Evolutionary conservation across 78 protist genomes (phyloP).

Genomic region (Dictyostelium brefeldianum): DNA sequence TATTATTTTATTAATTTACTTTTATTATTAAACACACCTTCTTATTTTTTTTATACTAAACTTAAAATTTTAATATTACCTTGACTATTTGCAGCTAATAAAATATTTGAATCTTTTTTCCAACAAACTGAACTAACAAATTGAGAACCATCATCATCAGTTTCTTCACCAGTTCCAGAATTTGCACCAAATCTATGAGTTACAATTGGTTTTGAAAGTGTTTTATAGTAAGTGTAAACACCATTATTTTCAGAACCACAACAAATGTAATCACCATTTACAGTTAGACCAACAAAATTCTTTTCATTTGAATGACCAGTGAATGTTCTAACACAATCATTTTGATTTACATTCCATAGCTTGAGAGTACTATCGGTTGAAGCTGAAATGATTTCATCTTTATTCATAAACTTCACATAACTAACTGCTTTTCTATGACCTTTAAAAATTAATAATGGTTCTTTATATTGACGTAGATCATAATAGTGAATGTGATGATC

Average conservation of each 20-base stretch:
- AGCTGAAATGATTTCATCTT: constrained; percentile 83
- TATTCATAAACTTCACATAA: constrained; percentile 85
- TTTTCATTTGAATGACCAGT: constrained; percentile 89
- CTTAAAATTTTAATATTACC: constrained; percentile 81
- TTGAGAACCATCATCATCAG: constrained; percentile 87
- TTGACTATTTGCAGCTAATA: constrained; percentile 84
- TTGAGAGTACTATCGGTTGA: constrained; percentile 83
- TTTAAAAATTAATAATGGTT: constrained; percentile 69
- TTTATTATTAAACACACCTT: background rate
- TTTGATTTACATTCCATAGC: constrained; percentile 56
- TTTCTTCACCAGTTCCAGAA: constrained; percentile 81
- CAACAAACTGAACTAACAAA: constrained; percentile 88
- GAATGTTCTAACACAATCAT: constrained; percentile 61
- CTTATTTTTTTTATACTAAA: constrained; percentile 15
- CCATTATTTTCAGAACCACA: constrained; percentile 91
- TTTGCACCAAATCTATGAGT: constrained; percentile 77
- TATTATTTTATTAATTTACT: background rate
- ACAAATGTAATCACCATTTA: constrained; percentile 84
- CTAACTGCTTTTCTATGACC: constrained; percentile 90
- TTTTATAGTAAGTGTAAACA: constrained; percentile 85
- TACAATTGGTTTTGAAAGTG: constrained; percentile 81
- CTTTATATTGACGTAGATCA: constrained; percentile 78
- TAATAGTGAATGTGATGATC: constrained; percentile 89
- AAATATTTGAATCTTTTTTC: constrained; percentile 76
- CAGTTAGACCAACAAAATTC: constrained; percentile 91